Evolutionary conservation across 805 yeast genomes (phyloP), one percentile per base, ranked within the genome.

Genomic region (Schwanniomyces occidentalis): DNA sequence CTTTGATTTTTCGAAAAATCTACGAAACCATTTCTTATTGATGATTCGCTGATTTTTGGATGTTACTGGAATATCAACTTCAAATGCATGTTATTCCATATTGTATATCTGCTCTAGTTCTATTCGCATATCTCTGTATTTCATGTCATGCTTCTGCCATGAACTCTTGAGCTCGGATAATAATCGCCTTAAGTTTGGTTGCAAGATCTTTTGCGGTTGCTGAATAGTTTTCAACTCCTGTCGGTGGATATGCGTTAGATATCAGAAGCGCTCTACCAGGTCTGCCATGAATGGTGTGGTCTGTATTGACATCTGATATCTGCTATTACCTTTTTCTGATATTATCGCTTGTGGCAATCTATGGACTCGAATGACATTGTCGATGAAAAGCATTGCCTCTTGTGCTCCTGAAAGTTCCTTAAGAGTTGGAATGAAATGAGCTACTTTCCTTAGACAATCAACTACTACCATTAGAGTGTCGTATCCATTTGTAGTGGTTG

Each of bases 371-470:
- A 38, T 13, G 10, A 49, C 28, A 10, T 41, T 7, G 4, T 27
- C 27, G 16, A 35, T 24, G 18, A 40, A 46, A 4, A 43, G 13
- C 9, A n/a, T 18, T 4, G 35, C 30, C 1, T 23, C 23, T 19
- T 18, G 32, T n/a, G n/a, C 15, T 6, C 36, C 41, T 15, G 16
- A 21, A 6, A 30, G 27, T 6, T 17, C 14, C 6, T 28, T 34
- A 3, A 14, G 5, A 14, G 47, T 42, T 8, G 44, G 37, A 2
- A 48, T 35, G 16, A 48, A 49, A 18, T 38, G 49, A 7, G 42
- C 44, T 12, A 31, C 21, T 30, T 49, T 49, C 2, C 54, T 32
- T 10, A 49, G 27, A 16, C 46, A 21, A 34, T 46, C 45, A 2
- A 46, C 48, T 7, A 49, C 42, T 3, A 46, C 50, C 5, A 44